Evolutionary conservation across 495 filamentous ascomycete genomes (phyloP).

Genomic region (Halenospora varia): DNA sequence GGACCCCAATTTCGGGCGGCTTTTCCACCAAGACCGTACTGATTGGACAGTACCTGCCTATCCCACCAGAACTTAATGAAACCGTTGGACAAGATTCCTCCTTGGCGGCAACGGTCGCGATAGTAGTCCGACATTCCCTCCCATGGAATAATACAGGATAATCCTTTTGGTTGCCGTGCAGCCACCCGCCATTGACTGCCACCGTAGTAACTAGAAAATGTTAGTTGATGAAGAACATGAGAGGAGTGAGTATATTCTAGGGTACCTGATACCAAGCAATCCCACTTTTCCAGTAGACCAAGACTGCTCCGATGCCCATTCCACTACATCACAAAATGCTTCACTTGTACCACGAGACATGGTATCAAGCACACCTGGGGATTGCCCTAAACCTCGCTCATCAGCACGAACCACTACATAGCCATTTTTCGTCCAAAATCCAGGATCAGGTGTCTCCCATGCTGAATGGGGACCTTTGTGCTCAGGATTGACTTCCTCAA

Average conservation of each 20-base stretch:
- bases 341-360: not conserved
- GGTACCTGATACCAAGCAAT: conserved; percentile 10
- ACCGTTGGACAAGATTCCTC: conserved; percentile 57
- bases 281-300: conserved; percentile 11
- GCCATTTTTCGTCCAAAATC: conserved; percentile 25
- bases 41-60: conserved; percentile 56
- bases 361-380: conserved; percentile 6
- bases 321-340: conserved; percentile 7
- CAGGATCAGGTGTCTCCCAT: conserved; percentile 40
- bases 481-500: conserved; percentile 38
- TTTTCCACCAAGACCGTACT: conserved; percentile 48
- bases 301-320: conserved; percentile 10
- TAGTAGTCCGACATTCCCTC: conserved; percentile 40
- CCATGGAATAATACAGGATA: conserved; percentile 42
- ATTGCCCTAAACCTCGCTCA: conserved; percentile 9
- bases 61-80: conserved; percentile 63
- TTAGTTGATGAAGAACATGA: too few relatives aligned
- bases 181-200: conserved; percentile 37
- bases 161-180: conserved; percentile 31
- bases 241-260: too few relatives aligned
- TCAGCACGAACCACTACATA: conserved; percentile 12
- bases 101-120: conserved; percentile 40
- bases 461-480: conserved; percentile 19
- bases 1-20: conserved; percentile 26
- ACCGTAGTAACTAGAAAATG: too few relatives aligned